phyloP scores from a whole-genome alignment of 805 yeast species.

The Candida corydali region DNA sequence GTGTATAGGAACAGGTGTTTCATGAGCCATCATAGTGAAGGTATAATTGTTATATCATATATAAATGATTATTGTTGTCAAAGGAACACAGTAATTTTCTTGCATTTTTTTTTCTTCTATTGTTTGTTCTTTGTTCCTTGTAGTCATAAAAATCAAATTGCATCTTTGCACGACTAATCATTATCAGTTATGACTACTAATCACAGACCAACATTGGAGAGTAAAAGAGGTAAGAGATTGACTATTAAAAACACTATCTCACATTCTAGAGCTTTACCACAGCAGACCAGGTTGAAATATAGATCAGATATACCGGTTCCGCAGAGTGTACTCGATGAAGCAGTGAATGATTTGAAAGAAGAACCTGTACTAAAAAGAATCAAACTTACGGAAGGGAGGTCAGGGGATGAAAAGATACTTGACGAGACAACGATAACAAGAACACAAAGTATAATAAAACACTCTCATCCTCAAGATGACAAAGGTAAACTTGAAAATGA shows the following conservation, averaged over 20 bases:
- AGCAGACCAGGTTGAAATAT: slow-evolving; percentile 28
- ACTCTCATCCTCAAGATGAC: no score
- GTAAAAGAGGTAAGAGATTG: slow-evolving; percentile 32
- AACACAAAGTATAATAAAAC: no score
- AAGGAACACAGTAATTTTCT: background rate
- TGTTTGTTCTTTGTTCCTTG: slow-evolving; percentile 1
- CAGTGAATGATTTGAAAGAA: slow-evolving; percentile 21
- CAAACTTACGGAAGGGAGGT: background rate
- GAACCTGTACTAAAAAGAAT: slow-evolving; percentile 2
- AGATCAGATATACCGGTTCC: slow-evolving; percentile 21
- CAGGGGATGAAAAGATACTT: no score
- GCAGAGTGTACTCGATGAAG: slow-evolving; percentile 10
- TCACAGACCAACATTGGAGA: slow-evolving; percentile 40
- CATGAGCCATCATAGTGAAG: slow-evolving; percentile 29
- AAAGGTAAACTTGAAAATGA: background rate
- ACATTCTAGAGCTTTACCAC: slow-evolving; percentile 30
- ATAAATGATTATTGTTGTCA: background rate
- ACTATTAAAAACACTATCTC: slow-evolving; percentile 29
- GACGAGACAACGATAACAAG: no score
- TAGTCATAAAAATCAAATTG: no score
- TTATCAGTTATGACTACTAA: slow-evolving; percentile 39
- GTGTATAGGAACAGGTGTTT: slow-evolving; percentile 24
- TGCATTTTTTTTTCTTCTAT: slow-evolving; percentile 7
- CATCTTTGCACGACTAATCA: no score
- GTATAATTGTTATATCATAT: slow-evolving; percentile 4